phyloP scores from a whole-genome alignment of 257 asterid species.

The Nicotiana tabacum region DNA sequence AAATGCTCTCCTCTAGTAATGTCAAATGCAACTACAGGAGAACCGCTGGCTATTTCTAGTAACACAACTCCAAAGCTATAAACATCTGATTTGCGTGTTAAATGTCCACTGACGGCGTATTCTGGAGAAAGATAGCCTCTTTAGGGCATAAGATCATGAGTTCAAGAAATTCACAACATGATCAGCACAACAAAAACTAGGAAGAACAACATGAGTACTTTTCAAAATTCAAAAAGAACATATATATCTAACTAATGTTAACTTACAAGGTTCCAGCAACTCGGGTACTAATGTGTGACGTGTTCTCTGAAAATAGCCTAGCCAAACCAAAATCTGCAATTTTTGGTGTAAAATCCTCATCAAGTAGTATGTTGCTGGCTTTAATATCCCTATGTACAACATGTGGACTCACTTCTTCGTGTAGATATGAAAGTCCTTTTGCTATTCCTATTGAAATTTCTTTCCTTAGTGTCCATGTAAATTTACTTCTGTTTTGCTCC shows the following conservation, averaged over 20 bases:
- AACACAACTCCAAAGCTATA: constrained; percentile 79
- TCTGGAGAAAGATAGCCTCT: constrained; percentile 89
- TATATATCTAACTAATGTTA: neutral
- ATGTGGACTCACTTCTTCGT: constrained; percentile 63
- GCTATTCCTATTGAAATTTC: constrained; percentile 55
- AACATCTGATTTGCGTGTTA: constrained; percentile 71
- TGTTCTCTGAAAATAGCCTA: constrained; percentile 49
- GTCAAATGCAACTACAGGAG: constrained; percentile 51
- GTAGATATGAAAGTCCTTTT: constrained; percentile 57
- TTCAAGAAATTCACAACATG: constrained; percentile 4
- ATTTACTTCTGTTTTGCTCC: constrained; percentile 44
- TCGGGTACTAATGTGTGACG: constrained; percentile 65
- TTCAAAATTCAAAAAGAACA: neutral
- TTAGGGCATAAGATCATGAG: neutral
- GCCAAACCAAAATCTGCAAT: constrained; percentile 78
- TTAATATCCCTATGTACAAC: constrained; percentile 73
- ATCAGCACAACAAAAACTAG: constrained; percentile 16
- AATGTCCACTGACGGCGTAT: constrained; percentile 72
- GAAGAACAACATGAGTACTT: neutral
- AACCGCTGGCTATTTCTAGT: constrained; percentile 59
- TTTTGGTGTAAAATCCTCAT: constrained; percentile 54
- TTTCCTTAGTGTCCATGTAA: constrained; percentile 52
- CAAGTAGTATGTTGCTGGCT: constrained; percentile 68
- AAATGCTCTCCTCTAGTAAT: constrained; percentile 60
- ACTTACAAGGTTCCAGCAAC: constrained; percentile 89